Evolutionary conservation across 208 protist genomes (phyloP).

Genomic region (Crithidia thermophila): DNA sequence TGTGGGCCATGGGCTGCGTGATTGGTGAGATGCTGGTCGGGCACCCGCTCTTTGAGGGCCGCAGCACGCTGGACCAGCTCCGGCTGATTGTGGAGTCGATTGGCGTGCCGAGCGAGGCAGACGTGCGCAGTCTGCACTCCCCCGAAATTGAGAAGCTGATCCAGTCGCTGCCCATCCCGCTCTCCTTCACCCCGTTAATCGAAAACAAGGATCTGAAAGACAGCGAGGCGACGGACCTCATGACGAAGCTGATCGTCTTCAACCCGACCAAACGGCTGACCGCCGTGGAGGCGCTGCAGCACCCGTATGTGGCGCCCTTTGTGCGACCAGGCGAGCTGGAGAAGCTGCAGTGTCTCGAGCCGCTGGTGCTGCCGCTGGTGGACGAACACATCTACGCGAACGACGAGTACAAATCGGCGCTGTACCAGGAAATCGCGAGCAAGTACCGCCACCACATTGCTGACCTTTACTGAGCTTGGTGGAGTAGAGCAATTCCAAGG

Average conservation of each 20-base stretch:
- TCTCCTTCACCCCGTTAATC: slow-evolving; percentile 34
- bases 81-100: slow-evolving; percentile 92
- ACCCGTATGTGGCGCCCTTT: slow-evolving; percentile 89
- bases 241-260: slow-evolving; percentile 86
- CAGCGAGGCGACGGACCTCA: slow-evolving; percentile 82
- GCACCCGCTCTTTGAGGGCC: slow-evolving; percentile 95
- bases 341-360: slow-evolving; percentile 35
- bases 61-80: slow-evolving; percentile 97
- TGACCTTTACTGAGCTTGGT: slow-evolving; percentile 18
- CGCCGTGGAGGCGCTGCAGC: slow-evolving; percentile 81
- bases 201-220: slow-evolving; percentile 72
- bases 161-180: slow-evolving; percentile 63
- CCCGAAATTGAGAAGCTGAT: slow-evolving; percentile 91
- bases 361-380: slow-evolving; percentile 63
- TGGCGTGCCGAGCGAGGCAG: slow-evolving; percentile 80
- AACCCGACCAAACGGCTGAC: slow-evolving; percentile 87
- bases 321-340: slow-evolving; percentile 51
- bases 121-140: slow-evolving; percentile 91
- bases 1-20: slow-evolving; percentile 99
- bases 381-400: slow-evolving; percentile 69
- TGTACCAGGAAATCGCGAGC: slow-evolving; percentile 63
- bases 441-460: slow-evolving; percentile 38
- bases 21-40: slow-evolving; percentile 94
- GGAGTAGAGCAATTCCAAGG: too few relatives aligned
- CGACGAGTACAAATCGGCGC: slow-evolving; percentile 69